Base-by-base conservation (phyloP, 1,284 basidiomycete genomes). In the Neonothopanus nambi region DNA sequence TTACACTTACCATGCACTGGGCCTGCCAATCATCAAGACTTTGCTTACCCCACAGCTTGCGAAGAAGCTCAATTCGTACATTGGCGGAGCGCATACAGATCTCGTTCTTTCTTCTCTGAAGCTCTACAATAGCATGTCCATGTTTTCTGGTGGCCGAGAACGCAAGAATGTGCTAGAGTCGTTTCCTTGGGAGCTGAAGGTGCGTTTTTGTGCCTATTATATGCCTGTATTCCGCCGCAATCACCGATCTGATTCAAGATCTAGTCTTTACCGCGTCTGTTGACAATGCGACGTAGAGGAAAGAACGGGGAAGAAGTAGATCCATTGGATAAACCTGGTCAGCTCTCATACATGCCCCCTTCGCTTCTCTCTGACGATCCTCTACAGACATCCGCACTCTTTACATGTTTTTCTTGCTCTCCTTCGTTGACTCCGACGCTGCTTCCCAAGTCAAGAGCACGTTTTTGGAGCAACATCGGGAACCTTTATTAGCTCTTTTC, bases 121-220 rank as follows among this genome's bases (percentile, higher is more conserved):
- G 60, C 64, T 91, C 9, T 81, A 81, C 61, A 75, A 81, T 55
- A 67, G 72, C 0, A 74, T 91, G 57, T 83, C 86, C 3, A 63
- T 65, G 0, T 91, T 87, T 62, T 82, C 78, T 2, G 77, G 84
- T 28, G 86, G 87, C 7, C 69, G 75, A 23, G 88, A 91, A 56
- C 76, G 79, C 46, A 85, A 80, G 59, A 60, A 70, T 0, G 70
- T 89, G 0, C 66, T 85, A 24, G 89, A 91, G 49, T 70, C 71
- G 0, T 87, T 91, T 64, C 77, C 81, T 5, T 93, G 91, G 90
- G 88, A 89, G 50, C 73, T 77, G 30, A 92, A 91, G 75, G 89
- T 85, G 54, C 5, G 57, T 62, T 48, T 39, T 6, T 49, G 11
- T 51, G 15, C n/a, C 24, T 24, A 30, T 21, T 18, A 9, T 21